Conservation (phyloP, 768 basidiomycete species). For the Ramaria sp. region DNA sequence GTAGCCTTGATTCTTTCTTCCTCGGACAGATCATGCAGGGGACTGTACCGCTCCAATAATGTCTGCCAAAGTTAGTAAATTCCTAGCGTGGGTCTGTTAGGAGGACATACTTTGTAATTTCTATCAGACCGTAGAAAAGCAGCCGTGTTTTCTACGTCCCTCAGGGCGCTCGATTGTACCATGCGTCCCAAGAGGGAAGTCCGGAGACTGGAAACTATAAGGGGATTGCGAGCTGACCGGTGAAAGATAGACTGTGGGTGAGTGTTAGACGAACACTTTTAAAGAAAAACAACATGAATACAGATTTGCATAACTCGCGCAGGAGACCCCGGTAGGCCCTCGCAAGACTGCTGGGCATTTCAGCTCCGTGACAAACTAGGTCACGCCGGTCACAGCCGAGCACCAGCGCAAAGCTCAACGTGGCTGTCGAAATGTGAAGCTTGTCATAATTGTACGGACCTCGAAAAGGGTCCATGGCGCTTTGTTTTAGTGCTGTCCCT, state of each 20-base stretch:
- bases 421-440: too few species aligned
- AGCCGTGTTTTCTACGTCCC: constrained; percentile 46
- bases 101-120: constrained; percentile 57
- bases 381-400: background rate
- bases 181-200: constrained; percentile 10
- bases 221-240: constrained; percentile 27
- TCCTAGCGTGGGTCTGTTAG: background rate
- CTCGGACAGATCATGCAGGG: constrained; percentile 63
- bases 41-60: constrained; percentile 75
- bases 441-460: too few species aligned
- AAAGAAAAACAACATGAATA: background rate
- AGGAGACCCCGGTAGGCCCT: constrained; percentile 5
- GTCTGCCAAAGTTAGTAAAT: background rate
- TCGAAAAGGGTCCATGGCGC: too few species aligned
- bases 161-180: constrained; percentile 15
- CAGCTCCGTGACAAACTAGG: background rate
- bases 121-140: constrained; percentile 66
- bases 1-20: constrained; percentile 80
- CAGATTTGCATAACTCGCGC: constrained; percentile 5
- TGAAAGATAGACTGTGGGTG: constrained; percentile 26
- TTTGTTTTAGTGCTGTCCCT: too few species aligned
- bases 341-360: background rate
- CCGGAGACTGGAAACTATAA: constrained; percentile 43
- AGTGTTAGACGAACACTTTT: background rate
- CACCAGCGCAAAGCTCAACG: too few species aligned